These are phyloP conservation scores for Buddleja alternifolia DNA, from an alignment of 257 asterid genomes.

Conservation along the genomic window DNA sequence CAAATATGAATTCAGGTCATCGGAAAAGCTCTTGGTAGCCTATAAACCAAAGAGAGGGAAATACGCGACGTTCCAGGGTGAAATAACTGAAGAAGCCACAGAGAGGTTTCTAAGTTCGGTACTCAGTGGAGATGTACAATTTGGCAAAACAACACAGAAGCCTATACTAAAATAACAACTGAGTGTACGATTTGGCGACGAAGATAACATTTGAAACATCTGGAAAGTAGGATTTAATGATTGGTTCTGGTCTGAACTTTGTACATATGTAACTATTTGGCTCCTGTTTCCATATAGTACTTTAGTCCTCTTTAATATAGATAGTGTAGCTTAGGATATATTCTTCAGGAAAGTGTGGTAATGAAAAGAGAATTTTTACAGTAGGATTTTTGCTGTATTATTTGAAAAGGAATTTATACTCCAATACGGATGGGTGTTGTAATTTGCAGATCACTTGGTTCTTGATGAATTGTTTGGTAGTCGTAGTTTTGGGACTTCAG, in stretches of 20 bases:
- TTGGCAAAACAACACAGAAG: slow-evolving; percentile 63
- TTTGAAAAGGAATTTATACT: background rate
- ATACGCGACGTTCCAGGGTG: slow-evolving; percentile 54
- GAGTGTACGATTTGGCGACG: background rate
- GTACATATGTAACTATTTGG: slow-evolving; percentile 5
- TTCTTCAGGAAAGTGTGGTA: background rate
- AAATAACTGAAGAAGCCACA: slow-evolving; percentile 56
- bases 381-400: background rate
- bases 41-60: slow-evolving; percentile 85
- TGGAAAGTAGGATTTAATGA: background rate
- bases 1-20: slow-evolving; percentile 66
- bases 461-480: no score
- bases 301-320: no score
- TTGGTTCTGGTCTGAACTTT: background rate
- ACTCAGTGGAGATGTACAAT: slow-evolving; percentile 76
- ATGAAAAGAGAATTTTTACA: background rate
- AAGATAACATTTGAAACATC: background rate
- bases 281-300: background rate
- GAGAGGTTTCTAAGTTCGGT: slow-evolving; percentile 73
- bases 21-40: slow-evolving; percentile 66
- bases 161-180: slow-evolving; percentile 45
- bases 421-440: background rate
- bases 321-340: no score
- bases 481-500: no score
- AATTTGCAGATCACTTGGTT: no score